Percentiles rank a stretch among this genome's conserved stretches.
Evolutionary conservation across 495 filamentous ascomycete species (phyloP).

Genomic region (Aspergillus olivimuriae): DNA sequence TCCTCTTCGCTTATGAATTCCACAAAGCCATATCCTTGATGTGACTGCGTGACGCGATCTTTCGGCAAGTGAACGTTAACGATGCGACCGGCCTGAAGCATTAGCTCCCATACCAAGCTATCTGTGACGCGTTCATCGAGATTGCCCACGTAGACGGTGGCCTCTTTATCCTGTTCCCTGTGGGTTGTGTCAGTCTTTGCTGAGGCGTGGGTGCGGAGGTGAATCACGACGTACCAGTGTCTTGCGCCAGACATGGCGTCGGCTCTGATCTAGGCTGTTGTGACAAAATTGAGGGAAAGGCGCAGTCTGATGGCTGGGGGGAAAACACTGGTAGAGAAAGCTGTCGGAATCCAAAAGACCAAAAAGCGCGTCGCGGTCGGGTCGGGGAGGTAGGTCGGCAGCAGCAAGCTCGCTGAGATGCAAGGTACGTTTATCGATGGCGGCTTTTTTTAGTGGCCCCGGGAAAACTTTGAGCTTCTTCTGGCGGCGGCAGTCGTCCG

Average conservation of each 20-base stretch:
- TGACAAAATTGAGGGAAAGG: neutral
- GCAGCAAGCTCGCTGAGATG: neutral
- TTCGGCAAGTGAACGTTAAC: conserved; percentile 97
- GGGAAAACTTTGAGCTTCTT: conserved; percentile 32
- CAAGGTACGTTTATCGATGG: conserved; percentile 10
- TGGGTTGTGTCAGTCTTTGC: neutral
- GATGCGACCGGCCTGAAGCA: conserved; percentile 93
- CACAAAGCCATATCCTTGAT: conserved; percentile 98
- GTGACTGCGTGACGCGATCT: conserved; percentile 90
- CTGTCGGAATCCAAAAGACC: neutral
- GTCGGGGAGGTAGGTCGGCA: neutral
- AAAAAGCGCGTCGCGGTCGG: neutral
- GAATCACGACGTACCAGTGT: conserved; percentile 58
- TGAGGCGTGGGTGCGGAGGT: neutral
- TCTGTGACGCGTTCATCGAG: conserved; percentile 94
- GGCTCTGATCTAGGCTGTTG: neutral
- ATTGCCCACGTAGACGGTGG: conserved; percentile 96
- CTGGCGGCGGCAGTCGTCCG: conserved; percentile 4
- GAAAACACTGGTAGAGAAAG: neutral
- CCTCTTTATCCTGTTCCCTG: conserved; percentile 99
- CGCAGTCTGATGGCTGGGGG: neutral
- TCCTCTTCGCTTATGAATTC: conserved; percentile 95
- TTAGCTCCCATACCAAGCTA: conserved; percentile 90
- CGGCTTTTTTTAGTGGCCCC: conserved; percentile 14
- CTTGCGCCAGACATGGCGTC: conserved; percentile 62